phyloP scores from a whole-genome alignment of 1,284 basidiomycete genomes.

The Baeospora myosura region DNA sequence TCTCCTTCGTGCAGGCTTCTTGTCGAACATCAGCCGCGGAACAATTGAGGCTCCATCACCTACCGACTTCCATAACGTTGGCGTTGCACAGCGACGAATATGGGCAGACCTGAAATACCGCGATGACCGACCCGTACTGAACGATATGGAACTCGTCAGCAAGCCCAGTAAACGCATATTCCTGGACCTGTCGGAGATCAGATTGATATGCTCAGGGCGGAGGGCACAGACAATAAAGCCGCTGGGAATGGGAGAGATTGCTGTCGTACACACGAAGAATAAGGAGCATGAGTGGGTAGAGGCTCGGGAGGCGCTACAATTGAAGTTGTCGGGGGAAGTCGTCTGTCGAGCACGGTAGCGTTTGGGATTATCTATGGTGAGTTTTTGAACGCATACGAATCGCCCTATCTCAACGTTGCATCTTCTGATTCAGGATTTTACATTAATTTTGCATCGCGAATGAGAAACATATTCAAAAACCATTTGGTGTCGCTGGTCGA shows the following conservation, averaged over 20 bases:
- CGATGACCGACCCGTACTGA: slow-evolving; percentile 76
- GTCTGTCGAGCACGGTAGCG: slow-evolving; percentile 61
- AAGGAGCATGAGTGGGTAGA: slow-evolving; percentile 68
- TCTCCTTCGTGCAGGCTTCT: slow-evolving; percentile 80
- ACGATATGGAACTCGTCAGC: slow-evolving; percentile 65
- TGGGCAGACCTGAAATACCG: slow-evolving; percentile 90
- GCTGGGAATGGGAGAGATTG: slow-evolving; percentile 80
- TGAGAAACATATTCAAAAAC: too few species aligned
- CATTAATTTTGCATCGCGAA: too few species aligned
- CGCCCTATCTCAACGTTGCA: too few species aligned
- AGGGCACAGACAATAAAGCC: slow-evolving; percentile 68
- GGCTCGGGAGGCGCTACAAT: slow-evolving; percentile 61
- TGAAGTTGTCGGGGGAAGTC: slow-evolving; percentile 64
- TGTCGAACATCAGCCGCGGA: slow-evolving; percentile 75
- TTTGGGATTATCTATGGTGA: neutral
- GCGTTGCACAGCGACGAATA: slow-evolving; percentile 61
- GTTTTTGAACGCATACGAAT: too few species aligned
- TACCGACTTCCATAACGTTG: slow-evolving; percentile 44
- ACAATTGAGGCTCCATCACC: slow-evolving; percentile 64
- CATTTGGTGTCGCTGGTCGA: too few species aligned
- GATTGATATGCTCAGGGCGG: slow-evolving; percentile 66
- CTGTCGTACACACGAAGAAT: slow-evolving; percentile 65
- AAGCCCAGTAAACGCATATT: slow-evolving; percentile 69
- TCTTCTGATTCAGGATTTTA: too few species aligned
- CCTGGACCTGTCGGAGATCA: slow-evolving; percentile 67